phyloP scores from a whole-genome alignment of 495 filamentous ascomycete genomes.

The Aspergillus ellipticus region DNA sequence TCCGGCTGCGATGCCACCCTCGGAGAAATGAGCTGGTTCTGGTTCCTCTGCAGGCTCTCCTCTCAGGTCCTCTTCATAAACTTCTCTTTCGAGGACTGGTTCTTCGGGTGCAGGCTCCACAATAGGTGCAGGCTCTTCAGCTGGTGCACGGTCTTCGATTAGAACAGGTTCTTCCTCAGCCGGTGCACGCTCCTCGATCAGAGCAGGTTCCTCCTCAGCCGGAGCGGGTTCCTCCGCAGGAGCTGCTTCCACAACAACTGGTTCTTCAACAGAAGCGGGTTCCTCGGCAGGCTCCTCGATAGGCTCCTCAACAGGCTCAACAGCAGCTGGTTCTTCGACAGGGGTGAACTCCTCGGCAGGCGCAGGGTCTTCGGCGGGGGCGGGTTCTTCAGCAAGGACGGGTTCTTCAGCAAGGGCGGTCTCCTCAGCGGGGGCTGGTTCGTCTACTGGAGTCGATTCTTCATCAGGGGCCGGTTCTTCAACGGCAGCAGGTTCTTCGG shows the following conservation, averaged over 20 bases:
- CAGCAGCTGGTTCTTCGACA: constrained; percentile 10
- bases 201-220: constrained; percentile 6
- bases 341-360: constrained; percentile 7
- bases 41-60: constrained; percentile 19
- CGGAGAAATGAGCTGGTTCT: background rate
- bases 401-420: constrained; percentile 2
- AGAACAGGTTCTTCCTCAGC: background rate
- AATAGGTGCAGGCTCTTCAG: background rate
- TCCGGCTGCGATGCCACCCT: constrained; percentile 3
- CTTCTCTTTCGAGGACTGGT: background rate
- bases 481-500: constrained; percentile 3
- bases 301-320: constrained; percentile 8
- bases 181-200: constrained; percentile 2
- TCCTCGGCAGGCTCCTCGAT: constrained; percentile 15
- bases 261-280: constrained; percentile 10
- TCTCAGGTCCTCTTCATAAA: constrained; percentile 10
- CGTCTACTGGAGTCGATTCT: constrained; percentile 7
- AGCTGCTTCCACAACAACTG: constrained; percentile 3
- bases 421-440: constrained; percentile 3
- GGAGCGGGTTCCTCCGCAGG: constrained; percentile 7
- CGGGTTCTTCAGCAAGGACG: background rate
- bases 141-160: constrained; percentile 3
- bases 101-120: constrained; percentile 6
- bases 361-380: background rate
- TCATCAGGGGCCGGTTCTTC: constrained; percentile 12